Evolutionary conservation across 352 stramenopile genomes (phyloP), one percentile per base, ranked within the genome.

Genomic region (Phytopythium delawarense): DNA sequence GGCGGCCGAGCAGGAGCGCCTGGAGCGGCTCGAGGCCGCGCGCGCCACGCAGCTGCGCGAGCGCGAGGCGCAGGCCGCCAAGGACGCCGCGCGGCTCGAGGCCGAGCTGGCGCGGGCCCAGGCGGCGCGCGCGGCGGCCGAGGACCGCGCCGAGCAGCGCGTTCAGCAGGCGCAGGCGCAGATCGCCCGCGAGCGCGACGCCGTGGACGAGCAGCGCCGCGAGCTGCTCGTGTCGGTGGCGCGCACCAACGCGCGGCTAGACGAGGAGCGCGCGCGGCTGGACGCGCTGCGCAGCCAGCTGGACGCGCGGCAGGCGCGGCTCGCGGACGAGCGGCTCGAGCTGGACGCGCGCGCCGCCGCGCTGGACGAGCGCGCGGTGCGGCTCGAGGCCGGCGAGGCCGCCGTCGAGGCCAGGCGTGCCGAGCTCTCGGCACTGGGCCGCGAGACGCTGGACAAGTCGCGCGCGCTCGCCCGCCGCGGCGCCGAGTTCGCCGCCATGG

Each of bases 261-360:
- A 94, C 62, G 83, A 94, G 32, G 83, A 92, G 49, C 81, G 84
- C 13, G 83, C 71, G n/a, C 78, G 79, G 39, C 51, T 92, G 57
- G 83, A 92, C 51, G 76, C 78, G 9, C 61, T 70, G 35, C 79
- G 76, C 48, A 71, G 65, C 23, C 78, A 92, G 40, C 69, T 92
- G 15, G 82, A 90, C 18, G 67, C 76, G 39, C 75, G 72, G 15
- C 69, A 69, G 16, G 71, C 86, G 56, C 66, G 81, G 62, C 69
- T 92, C 13, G 78, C 88, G 45, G 78, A 90, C 37, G 78, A 91
- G 52, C 75, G 79, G 7, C 64, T 78, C 0, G 72, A 81, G 52
- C 59, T 92, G 23, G 77, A 92, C 23, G 72, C 78, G 28, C 70
- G 67, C 8, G 52, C 37, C 7, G 66, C 64, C n/a, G 77, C 67